Evolutionary conservation across 2,329 filamentous ascomycete genomes (phyloP).

Genomic region (Pseudogymnoascus sp.): DNA sequence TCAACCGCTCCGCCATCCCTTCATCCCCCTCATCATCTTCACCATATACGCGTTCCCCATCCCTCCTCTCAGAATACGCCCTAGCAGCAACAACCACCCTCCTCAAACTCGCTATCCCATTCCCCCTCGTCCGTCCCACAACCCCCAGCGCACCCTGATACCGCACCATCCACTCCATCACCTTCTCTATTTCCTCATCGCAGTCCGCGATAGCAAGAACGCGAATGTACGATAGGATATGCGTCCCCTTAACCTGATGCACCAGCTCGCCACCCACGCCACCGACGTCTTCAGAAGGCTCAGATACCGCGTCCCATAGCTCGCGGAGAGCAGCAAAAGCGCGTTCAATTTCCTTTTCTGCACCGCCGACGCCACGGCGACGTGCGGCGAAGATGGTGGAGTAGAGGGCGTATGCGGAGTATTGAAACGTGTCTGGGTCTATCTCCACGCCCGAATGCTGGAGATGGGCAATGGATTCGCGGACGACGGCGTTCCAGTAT

Average conservation of each 20-base stretch:
- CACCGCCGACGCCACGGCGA: background rate
- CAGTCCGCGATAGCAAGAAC: conserved; percentile 55
- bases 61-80: conserved; percentile 13
- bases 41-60: conserved; percentile 13
- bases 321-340: background rate
- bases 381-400: conserved; percentile 22
- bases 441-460: conserved; percentile 22
- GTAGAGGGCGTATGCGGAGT: conserved; percentile 21
- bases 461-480: conserved; percentile 20
- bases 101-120: conserved; percentile 16
- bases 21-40: background rate
- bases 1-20: background rate
- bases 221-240: conserved; percentile 53
- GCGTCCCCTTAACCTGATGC: conserved; percentile 36
- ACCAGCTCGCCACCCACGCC: conserved; percentile 27
- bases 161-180: conserved; percentile 51
- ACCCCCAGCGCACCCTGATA: conserved; percentile 33
- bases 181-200: conserved; percentile 45
- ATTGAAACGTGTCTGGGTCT: conserved; percentile 22
- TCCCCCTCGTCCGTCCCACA: conserved; percentile 15
- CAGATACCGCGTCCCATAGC: background rate
- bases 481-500: conserved; percentile 17
- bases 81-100: conserved; percentile 20
- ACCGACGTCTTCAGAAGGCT: background rate
- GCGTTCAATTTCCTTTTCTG: background rate